A percentile compares a stretch with the other conserved stretches of the same genome.
These are phyloP conservation scores for Aphanomyces astaci DNA, from an alignment of 352 stramenopile species.

Conservation along the genomic window DNA sequence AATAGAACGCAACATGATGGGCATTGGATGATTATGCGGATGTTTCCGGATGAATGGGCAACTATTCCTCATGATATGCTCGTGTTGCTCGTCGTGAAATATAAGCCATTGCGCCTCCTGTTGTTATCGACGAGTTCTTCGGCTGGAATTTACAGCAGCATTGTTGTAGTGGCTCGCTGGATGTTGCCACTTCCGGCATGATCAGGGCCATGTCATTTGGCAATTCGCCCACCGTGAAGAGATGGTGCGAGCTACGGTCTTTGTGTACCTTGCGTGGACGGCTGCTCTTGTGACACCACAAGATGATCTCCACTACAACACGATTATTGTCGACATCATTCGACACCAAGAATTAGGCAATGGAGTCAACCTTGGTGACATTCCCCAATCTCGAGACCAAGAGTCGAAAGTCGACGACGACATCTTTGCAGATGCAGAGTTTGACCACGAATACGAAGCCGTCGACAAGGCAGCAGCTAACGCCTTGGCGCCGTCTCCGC, in stretches of 20 bases:
- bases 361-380: not conserved
- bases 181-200: too few species aligned
- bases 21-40: not conserved
- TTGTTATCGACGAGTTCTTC: too few species aligned
- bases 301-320: not conserved
- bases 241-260: too few species aligned
- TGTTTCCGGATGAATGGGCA: not conserved
- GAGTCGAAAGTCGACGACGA: too few species aligned
- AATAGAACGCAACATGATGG: not conserved
- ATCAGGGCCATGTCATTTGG: too few species aligned
- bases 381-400: not conserved
- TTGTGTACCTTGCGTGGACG: too few species aligned
- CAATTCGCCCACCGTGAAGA: too few species aligned
- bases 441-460: not conserved
- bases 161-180: too few species aligned
- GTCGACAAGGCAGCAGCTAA: not conserved
- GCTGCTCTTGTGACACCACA: not conserved
- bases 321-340: too few species aligned
- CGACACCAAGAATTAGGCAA: not conserved
- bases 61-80: not conserved
- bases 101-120: not conserved
- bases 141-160: too few species aligned
- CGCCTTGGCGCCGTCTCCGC: too few species aligned
- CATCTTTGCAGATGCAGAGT: too few species aligned
- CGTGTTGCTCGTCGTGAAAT: not conserved